Evolutionary conservation across 306 rosid genomes (phyloP), one percentile per base, ranked within the genome.

Genomic region (Dalbergia oliveri): DNA sequence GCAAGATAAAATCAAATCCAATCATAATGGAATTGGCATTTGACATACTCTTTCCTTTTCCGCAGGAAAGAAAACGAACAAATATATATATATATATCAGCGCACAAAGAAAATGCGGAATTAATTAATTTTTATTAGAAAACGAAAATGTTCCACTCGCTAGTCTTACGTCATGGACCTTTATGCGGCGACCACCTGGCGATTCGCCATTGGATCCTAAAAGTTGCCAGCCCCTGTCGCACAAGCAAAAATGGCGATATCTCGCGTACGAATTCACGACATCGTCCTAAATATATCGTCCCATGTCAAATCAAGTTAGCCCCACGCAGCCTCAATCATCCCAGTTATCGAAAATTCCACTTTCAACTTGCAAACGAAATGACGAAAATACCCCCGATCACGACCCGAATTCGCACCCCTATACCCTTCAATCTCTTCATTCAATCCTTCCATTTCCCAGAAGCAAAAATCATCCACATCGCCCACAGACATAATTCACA

Each of bases 301-400:
- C 62, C 65, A 19, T 21, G 47, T 72, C 66, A 59, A 26, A 59
- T 67, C 85, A 54, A 4, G 9, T 54, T 82, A 86, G 10, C 73
- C 89, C 88, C 45, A 9, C 66, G 41, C 73, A 57, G 79, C 66
- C 77, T 84, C 76, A 75, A 19, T 68, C 57, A 77, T 72, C 86
- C 34, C 83, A 71, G 37, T 75, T 77, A 79, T 88, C 19, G 84
- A 80, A 77, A 76, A 83, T 84, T 79, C 86, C 82, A 79, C 73
- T 63, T 84, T 73, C 69, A 19, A 63, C 5, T 60, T 13, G 5
- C 14, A 9, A 1, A 0, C 1, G 0, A 73, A 79, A 78, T 65
- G 77, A 76, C 90, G 66, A 23, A 0, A 33, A 15, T 60, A 9
- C 62, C 86, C 92, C 79, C 18, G 0, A 0, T 4, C 11, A 4